Conservation (phyloP, 1,284 basidiomycete genomes). For the Fomitopsis pinicola region DNA sequence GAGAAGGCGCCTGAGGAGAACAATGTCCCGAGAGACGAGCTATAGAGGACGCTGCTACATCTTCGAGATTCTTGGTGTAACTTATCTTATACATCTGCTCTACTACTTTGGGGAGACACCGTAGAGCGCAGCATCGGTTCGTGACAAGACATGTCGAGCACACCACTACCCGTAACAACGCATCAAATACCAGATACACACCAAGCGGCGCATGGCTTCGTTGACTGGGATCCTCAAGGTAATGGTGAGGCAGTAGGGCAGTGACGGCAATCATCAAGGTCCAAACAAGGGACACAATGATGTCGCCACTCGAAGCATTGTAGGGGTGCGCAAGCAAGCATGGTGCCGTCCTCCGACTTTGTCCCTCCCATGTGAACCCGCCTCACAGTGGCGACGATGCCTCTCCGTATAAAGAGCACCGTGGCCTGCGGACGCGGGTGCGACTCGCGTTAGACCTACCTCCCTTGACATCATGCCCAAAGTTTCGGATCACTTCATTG, state of each 20-base stretch:
- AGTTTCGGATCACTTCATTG: neutral
- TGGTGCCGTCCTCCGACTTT: neutral
- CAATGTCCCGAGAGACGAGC: neutral
- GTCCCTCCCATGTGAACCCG: neutral
- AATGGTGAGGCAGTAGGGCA: too few species aligned
- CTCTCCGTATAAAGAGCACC: neutral
- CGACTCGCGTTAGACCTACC: neutral
- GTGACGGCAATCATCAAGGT: neutral
- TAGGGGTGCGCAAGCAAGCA: neutral
- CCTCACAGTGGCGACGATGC: neutral
- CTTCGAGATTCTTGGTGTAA: too few species aligned
- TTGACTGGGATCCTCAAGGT: too few species aligned
- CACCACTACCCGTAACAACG: too few species aligned
- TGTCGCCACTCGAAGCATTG: neutral
- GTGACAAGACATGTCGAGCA: too few species aligned
- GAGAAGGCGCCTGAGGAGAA: neutral
- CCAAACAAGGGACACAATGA: neutral
- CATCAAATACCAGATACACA: too few species aligned
- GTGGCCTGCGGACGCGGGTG: neutral
- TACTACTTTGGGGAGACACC: too few species aligned
- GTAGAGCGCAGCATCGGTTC: too few species aligned
- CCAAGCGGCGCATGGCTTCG: too few species aligned
- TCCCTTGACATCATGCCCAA: neutral
- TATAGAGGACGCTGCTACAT: neutral
- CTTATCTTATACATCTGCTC: too few species aligned